Percentiles rank a stretch among this genome's conserved stretches.
Evolutionary conservation across 2,329 filamentous ascomycete genomes (phyloP).

Genomic region (Zopfia rhizophila): DNA sequence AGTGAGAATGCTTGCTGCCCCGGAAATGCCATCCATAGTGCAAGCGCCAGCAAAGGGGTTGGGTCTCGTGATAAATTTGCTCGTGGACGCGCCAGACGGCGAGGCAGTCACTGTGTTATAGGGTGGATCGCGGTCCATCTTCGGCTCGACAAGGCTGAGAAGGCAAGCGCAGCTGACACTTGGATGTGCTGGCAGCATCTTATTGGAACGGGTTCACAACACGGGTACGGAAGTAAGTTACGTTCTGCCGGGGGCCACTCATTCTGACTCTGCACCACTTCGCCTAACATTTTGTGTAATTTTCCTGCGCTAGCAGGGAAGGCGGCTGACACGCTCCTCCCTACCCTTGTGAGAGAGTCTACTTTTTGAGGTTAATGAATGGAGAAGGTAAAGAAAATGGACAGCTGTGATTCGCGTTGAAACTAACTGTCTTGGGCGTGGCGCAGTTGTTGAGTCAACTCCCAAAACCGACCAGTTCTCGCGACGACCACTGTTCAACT

Average conservation of each 20-base stretch:
- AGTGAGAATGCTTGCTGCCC: conserved; percentile 38
- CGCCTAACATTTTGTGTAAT: no score
- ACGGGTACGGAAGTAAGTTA: conserved; percentile 5
- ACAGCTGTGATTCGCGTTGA: no score
- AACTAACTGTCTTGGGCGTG: no score
- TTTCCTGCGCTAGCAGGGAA: no score
- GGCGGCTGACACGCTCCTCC: no score
- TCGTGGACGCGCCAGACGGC: conserved; percentile 14
- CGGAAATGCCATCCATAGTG: conserved; percentile 39
- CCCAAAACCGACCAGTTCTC: no score
- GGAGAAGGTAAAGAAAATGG: no score
- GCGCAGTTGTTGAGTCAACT: no score
- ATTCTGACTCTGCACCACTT: neutral
- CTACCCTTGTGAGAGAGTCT: no score
- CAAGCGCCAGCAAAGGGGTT: neutral
- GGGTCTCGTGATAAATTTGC: conserved; percentile 6
- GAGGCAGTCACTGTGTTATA: conserved; percentile 9
- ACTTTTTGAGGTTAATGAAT: no score
- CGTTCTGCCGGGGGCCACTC: conserved; percentile 2
- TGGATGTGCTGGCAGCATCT: conserved; percentile 14
- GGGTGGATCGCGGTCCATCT: conserved; percentile 16
- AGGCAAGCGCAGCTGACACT: conserved; percentile 14
- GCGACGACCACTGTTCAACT: no score
- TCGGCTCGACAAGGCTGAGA: conserved; percentile 17
- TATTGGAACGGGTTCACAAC: neutral